phyloP scores from a whole-genome alignment of 345 rosid genomes.

The Citrus cavaleriei region DNA sequence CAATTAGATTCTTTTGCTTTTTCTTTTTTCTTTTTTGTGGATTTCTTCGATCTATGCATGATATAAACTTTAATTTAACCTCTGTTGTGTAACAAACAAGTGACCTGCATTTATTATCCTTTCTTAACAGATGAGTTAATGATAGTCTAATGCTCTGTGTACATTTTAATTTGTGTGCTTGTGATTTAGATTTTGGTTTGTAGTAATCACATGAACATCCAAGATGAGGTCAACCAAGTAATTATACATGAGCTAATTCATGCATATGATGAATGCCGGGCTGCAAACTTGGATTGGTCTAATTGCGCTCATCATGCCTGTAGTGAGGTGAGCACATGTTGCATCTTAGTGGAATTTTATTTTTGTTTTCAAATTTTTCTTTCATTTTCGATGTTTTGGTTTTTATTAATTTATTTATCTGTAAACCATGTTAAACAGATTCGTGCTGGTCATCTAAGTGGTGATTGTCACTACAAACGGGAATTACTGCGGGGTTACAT shows the following conservation, averaged over 20 bases:
- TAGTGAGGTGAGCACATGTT: slow-evolving; percentile 61
- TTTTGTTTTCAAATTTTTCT: not conserved
- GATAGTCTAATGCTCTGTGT: not conserved
- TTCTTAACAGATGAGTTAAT: not conserved
- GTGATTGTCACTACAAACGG: slow-evolving; percentile 90
- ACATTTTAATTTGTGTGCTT: slow-evolving; percentile 4
- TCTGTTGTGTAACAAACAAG: not conserved
- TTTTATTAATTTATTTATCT: not conserved
- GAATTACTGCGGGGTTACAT: slow-evolving; percentile 71
- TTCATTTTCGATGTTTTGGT: not conserved
- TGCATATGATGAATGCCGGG: slow-evolving; percentile 89
- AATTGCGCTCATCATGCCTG: slow-evolving; percentile 98
- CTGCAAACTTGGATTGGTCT: slow-evolving; percentile 77
- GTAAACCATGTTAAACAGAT: slow-evolving; percentile 38
- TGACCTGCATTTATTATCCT: not conserved
- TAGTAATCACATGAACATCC: slow-evolving; percentile 62
- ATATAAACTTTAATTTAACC: not conserved
- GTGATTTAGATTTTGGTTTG: slow-evolving; percentile 68
- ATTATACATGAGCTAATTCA: slow-evolving; percentile 85
- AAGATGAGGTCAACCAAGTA: slow-evolving; percentile 88
- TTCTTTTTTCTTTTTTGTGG: not conserved
- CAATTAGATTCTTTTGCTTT: not conserved
- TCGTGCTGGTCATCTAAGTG: slow-evolving; percentile 89
- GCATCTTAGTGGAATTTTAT: slow-evolving; percentile 1
- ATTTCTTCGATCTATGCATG: not conserved